These are phyloP conservation scores for Leucosporidium yakuticum DNA, from an alignment of 768 basidiomycete species.

Conservation along the genomic window DNA sequence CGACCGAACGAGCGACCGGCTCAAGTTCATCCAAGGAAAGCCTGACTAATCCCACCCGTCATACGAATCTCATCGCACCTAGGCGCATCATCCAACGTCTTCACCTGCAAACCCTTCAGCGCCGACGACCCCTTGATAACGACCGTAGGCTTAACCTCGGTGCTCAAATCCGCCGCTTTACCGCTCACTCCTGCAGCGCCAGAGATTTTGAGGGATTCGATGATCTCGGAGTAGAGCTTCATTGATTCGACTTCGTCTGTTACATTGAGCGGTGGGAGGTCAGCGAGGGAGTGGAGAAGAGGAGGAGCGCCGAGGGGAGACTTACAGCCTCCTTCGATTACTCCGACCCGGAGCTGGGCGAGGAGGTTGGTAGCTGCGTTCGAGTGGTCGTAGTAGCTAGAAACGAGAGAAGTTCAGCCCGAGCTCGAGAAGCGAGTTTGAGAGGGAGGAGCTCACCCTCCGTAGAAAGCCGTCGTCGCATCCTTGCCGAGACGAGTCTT, in stretches of 20 bases:
- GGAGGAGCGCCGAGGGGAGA: not conserved
- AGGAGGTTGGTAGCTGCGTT: conserved; percentile 78
- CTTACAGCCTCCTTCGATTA: conserved; percentile 55
- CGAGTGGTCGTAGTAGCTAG: conserved; percentile 62
- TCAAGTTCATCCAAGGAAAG: too few relatives aligned
- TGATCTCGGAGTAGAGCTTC: conserved; percentile 27
- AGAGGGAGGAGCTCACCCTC: conserved; percentile 44
- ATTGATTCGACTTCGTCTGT: conserved; percentile 47
- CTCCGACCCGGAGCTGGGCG: conserved; percentile 69
- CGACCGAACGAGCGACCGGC: too few relatives aligned
- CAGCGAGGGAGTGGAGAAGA: not conserved
- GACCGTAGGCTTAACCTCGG: not conserved
- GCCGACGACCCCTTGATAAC: conserved; percentile 19
- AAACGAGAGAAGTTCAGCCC: not conserved
- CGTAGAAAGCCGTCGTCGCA: conserved; percentile 73
- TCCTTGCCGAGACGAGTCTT: conserved; percentile 60
- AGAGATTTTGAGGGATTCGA: conserved; percentile 18
- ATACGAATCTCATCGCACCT: too few relatives aligned
- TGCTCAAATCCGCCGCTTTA: conserved; percentile 20
- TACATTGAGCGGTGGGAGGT: not conserved
- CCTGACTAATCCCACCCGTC: too few relatives aligned
- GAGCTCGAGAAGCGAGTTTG: not conserved
- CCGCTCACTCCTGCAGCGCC: conserved; percentile 19
- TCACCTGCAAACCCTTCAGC: too few relatives aligned
- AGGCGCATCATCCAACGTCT: too few relatives aligned